Conservation (phyloP, 345 rosid species). For the Pistacia integerrima region DNA sequence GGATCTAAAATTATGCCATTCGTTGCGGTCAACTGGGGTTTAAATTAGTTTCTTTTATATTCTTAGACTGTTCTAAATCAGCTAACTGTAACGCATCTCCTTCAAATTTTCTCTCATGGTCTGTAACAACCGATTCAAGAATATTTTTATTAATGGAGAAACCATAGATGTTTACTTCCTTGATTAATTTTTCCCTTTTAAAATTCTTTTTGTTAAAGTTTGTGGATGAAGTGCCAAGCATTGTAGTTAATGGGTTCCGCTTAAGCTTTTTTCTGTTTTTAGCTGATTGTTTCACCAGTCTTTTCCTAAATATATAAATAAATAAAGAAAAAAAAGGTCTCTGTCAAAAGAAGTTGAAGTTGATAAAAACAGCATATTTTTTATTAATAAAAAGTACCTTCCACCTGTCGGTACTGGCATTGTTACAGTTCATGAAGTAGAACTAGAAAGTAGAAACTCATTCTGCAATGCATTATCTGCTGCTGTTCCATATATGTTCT, state of each 20-base stretch:
- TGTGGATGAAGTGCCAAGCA: not conserved
- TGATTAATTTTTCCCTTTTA: not conserved
- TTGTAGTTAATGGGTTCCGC: slow-evolving; percentile 12
- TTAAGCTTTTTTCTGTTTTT: slow-evolving; percentile 12
- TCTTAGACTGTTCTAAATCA: slow-evolving; percentile 40
- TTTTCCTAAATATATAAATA: slow-evolving; percentile 5
- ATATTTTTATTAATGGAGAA: slow-evolving; percentile 23
- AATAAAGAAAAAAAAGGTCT: slow-evolving; percentile 1
- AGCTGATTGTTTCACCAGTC: slow-evolving; percentile 17
- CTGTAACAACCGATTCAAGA: slow-evolving; percentile 42
- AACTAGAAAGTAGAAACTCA: slow-evolving; percentile 4
- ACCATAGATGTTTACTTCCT: not conserved
- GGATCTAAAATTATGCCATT: slow-evolving; percentile 46
- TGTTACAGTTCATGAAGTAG: slow-evolving; percentile 12
- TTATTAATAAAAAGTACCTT: slow-evolving; percentile 28
- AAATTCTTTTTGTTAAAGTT: not conserved
- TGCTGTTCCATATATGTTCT: slow-evolving; percentile 18
- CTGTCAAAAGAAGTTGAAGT: slow-evolving; percentile 15
- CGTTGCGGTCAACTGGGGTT: slow-evolving; percentile 21
- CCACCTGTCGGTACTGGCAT: slow-evolving; percentile 28
- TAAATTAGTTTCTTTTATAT: slow-evolving; percentile 26
- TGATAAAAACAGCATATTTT: slow-evolving; percentile 1
- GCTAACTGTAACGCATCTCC: slow-evolving; percentile 47
- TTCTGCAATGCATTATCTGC: slow-evolving; percentile 1
- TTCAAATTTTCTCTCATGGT: slow-evolving; percentile 23